Conservation (phyloP, 495 filamentous ascomycete genomes). For the Tuber indicum region DNA sequence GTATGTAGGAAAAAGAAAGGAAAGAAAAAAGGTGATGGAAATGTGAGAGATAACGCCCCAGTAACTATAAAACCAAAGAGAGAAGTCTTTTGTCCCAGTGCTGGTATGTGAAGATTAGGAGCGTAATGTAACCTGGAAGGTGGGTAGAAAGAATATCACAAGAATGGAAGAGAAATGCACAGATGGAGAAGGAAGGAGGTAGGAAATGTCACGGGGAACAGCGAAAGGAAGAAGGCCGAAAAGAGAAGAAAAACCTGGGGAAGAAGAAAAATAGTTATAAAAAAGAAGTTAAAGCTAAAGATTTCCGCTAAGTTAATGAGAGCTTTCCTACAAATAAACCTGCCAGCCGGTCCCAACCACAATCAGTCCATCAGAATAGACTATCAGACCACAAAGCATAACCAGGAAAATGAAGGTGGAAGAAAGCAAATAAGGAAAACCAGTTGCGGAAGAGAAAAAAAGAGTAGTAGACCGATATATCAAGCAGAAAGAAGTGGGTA, state of each 20-base stretch:
- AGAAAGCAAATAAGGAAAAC: conserved; percentile 11
- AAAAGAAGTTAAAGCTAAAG: conserved; percentile 2
- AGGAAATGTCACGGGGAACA: not conserved
- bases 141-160: not conserved
- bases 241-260: not conserved
- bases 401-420: conserved; percentile 9
- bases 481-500: conserved; percentile 49
- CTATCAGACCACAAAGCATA: conserved; percentile 16
- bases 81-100: not conserved
- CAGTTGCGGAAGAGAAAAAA: conserved; percentile 13
- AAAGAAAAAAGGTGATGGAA: not conserved
- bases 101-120: not conserved
- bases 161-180: conserved; percentile 1
- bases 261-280: not conserved
- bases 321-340: conserved; percentile 9
- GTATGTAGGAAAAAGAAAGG: not conserved
- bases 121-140: not conserved
- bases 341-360: not conserved
- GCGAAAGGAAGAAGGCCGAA: not conserved
- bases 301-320: conserved; percentile 7
- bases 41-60: not conserved
- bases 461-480: conserved; percentile 69
- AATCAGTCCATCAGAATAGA: conserved; percentile 8
- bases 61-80: not conserved
- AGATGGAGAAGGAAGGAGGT: not conserved